Conservation (phyloP, 225 moss, liverwort and hornwort species). For the Rhytidiadelphus loreus region DNA sequence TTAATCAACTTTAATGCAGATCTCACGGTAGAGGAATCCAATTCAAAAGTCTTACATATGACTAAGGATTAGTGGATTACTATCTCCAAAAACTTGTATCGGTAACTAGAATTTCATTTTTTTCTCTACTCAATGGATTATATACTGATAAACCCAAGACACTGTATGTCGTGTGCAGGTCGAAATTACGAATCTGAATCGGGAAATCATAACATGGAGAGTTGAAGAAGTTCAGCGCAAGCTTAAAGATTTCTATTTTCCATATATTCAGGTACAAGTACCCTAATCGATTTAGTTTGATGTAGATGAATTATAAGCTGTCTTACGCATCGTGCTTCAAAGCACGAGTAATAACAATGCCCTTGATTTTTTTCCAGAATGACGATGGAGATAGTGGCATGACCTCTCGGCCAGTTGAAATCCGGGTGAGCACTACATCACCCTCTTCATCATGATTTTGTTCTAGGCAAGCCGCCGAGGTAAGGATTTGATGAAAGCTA, state of each 20-base stretch:
- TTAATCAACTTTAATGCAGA: too few relatives aligned
- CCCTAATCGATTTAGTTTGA: background rate
- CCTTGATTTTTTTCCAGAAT: background rate
- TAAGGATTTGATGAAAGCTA: background rate
- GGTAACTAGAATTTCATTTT: too few relatives aligned
- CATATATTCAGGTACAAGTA: conserved; percentile 21
- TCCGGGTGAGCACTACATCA: conserved; percentile 1
- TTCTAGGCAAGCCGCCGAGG: background rate
- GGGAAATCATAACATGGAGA: conserved; percentile 5
- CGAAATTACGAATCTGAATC: conserved; percentile 19
- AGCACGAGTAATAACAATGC: background rate
- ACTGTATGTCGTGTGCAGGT: background rate
- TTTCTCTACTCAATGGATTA: background rate
- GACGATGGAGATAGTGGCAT: conserved; percentile 11
- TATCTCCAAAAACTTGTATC: background rate
- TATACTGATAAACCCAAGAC: background rate
- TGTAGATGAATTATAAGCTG: background rate
- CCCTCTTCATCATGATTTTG: background rate
- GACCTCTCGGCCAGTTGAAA: conserved; percentile 22
- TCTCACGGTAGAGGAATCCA: background rate
- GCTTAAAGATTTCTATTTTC: conserved; percentile 31
- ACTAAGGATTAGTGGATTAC: background rate
- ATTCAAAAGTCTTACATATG: background rate
- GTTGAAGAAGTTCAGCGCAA: conserved; percentile 27
- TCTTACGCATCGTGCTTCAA: background rate